Evolutionary conservation across 2,329 filamentous ascomycete species (phyloP), one percentile per base, ranked within the genome.

Genomic region (Arthroderma uncinatum): DNA sequence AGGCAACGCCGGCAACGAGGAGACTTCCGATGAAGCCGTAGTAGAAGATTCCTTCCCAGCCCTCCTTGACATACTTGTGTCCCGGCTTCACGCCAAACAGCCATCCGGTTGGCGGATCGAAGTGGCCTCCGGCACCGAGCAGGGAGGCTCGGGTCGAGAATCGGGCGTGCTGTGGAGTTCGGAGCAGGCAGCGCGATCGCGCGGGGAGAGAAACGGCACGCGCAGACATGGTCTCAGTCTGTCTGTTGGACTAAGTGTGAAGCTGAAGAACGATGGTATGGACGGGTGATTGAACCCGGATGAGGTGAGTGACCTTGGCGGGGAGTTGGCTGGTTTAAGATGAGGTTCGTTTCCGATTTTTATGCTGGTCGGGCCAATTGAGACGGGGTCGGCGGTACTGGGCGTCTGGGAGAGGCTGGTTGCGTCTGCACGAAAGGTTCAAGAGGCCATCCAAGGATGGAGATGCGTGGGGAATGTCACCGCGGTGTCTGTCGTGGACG

Each of bases 61-160:
- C 93, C 77, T 98, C 93, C 73, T 89, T 87, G 81, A 94, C 83
- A 70, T 89, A 84, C 79, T 96, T 95, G 82, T 96, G 89, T 62
- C 91, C 91, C 36, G 93, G 93, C 79, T 90, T 91, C 66, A 96
- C 82, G 64, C 91, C 91, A 73, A 88, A 96, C 67, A 98, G 83
- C 89, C 90, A 96, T 67, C 93, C 93, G 57, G 79, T 81, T 2
- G 93, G 92, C 52, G 91, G 84, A 65, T 98, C 93, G 75, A 90
- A 98, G 76, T 87, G 83, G 64, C 77, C 76, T 62, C 74, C 74
- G 59, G 72, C 69, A 57, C 72, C 69, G 57, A 70, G 66, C 57
- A 73, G 66, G 55, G 61, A 66, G 64, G 67, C 72, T 57, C 67
- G 68, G 53, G 71, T 74, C 21, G 72, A 73, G 64, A 74, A 74